These are phyloP conservation scores for Penicillium brasilianum DNA, from an alignment of 2,329 filamentous ascomycete genomes.

Conservation along the genomic window DNA sequence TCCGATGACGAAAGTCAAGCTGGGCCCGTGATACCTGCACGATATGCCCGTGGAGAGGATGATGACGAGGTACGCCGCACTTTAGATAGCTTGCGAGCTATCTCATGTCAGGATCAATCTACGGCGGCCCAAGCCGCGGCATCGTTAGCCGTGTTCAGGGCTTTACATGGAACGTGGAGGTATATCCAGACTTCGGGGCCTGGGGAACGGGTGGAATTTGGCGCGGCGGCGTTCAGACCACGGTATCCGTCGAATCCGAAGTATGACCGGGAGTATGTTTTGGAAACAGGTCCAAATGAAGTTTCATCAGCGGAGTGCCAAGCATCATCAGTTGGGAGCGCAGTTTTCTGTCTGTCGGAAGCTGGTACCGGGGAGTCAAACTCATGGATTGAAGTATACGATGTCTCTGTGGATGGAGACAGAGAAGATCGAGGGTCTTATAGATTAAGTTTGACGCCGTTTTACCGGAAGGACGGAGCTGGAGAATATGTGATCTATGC, in stretches of 20 bases:
- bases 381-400: slow-evolving; percentile 26
- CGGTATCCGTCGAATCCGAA: slow-evolving; percentile 58
- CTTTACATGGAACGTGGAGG: slow-evolving; percentile 72
- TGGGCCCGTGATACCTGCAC: slow-evolving; percentile 58
- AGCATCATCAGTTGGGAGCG: background rate
- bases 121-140: slow-evolving; percentile 60
- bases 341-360: slow-evolving; percentile 26
- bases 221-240: slow-evolving; percentile 68
- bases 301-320: slow-evolving; percentile 13
- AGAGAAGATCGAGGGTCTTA: background rate
- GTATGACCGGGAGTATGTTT: slow-evolving; percentile 46
- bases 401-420: background rate
- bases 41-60: slow-evolving; percentile 51
- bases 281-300: slow-evolving; percentile 15
- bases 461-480: slow-evolving; percentile 1
- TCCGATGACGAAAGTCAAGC: slow-evolving; percentile 40
- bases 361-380: background rate
- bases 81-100: slow-evolving; percentile 52
- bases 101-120: slow-evolving; percentile 46
- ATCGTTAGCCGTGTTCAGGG: slow-evolving; percentile 70
- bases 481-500: slow-evolving; percentile 27
- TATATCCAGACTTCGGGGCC: slow-evolving; percentile 52
- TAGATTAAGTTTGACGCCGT: slow-evolving; percentile 13
- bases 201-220: slow-evolving; percentile 59
- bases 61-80: slow-evolving; percentile 47